Base-by-base conservation (phyloP, 2,329 filamentous ascomycete species). In the Cryphonectria naterciae region DNA sequence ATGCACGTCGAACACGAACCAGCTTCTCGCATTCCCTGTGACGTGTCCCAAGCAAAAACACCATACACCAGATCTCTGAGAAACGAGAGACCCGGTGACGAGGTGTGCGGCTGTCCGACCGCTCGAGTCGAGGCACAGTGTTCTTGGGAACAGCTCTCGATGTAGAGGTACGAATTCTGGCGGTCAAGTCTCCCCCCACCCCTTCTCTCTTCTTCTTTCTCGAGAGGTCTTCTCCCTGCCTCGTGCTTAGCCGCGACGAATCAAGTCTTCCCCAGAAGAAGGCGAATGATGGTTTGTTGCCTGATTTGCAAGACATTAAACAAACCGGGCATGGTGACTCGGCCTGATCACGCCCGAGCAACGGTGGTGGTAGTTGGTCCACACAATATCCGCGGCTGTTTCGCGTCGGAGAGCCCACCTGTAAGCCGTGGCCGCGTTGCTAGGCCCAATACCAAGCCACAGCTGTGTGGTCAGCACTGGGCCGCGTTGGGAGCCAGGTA, bases 1-100 rank as follows among this genome's bases (percentile, higher is more conserved):
- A 22, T 4, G 11, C 37, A n/a, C 19, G 49, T 41, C 19, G 46
- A 32, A 35, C 17, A 67, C 39, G 17, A 35, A 17, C 10, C 32
- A 28, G n/a, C 52, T 4, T 41, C 54, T 46, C 65, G 41, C 68
- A 28, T 32, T 65, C 39, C 49, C 64, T 49, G 35, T 25, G 22
- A 70, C 64, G 49, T 19, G 37, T 41, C 62, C 58, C 19, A 25
- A 43, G 56, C 65, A 56, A 66, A 52, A 63, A 60, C 69, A 68
- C 70, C 41, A 62, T 49, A 68, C 68, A 56, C 66, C 46, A 63
- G 58, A 68, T 72, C 43, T 72, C 41, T 68, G 68, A 70, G 61
- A 52, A 68, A 68, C 68, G 28, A 25, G 39, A 68, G 52, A 70
- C 60, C 46, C 22, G 35, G 62, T 28, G 46, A 52, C 19, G 61